Evolutionary conservation across 352 stramenopile genomes (phyloP), one percentile per base, ranked within the genome.

Genomic region (Pythium oligandrum): DNA sequence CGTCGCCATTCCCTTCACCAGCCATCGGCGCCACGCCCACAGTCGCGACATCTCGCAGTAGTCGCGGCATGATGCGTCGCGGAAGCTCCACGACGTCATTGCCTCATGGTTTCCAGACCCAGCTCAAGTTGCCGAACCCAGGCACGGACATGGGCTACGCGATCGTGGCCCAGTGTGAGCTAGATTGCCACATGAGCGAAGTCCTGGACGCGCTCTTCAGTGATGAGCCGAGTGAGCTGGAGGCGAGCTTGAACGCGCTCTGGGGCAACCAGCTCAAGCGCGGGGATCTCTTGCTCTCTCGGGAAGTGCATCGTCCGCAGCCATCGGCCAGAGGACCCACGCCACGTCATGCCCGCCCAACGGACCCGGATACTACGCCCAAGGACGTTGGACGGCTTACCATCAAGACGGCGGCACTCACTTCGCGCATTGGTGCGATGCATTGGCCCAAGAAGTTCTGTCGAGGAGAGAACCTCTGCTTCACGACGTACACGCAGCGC

Each of bases 151-250:
- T 88, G 57, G 55, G 66, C 1, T 90, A 85, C 48, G 79, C 79
- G 1, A 68, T 70, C 3, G 70, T 81, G 4, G 68, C 70, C 9
- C 75, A 85, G 50, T 78, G 75, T 8, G 71, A 80, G 8, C 59
- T 90, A 4, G 68, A 68, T 36, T 86, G 79, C 50, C 61, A 71
- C 36, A 32, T 86, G 32, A 57, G 71, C 11, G 79, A 90, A 37
- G 76, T 73, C 1, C 59, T 85, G 48, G 76, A 75, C 6, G 70
- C 74, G 65, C 68, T 90, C 10, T 90, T 88, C 53, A 86, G 70
- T 46, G 68, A 66, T n/a, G 74, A 90, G 6, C 26, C 55, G 6
- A 48, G 73, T 33, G 71, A 86, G 40, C 75, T 82, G 43, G 69
- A 82, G 53, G 61, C 61, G 10, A 83, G 66, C 35, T 85, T 87